Conservation (phyloP, 495 filamentous ascomycete species). For the Apodospora peruviana region DNA sequence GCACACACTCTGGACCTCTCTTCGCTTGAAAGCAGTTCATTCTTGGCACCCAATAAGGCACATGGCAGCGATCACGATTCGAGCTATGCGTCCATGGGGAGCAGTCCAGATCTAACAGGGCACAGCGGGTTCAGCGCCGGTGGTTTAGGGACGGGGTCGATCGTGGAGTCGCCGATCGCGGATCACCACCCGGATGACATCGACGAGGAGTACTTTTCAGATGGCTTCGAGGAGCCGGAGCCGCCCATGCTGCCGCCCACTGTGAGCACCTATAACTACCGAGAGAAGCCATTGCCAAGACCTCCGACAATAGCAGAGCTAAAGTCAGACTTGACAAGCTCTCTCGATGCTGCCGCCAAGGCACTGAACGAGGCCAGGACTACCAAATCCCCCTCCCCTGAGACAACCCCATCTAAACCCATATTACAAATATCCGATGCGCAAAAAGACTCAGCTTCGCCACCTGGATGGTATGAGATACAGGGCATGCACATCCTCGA, state of each 20-base stretch:
- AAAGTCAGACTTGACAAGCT: slow-evolving; percentile 63
- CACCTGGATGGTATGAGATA: slow-evolving; percentile 71
- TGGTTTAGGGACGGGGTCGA: slow-evolving; percentile 22
- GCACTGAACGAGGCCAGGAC: slow-evolving; percentile 49
- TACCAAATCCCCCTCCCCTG: slow-evolving; percentile 20
- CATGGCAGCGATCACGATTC: slow-evolving; percentile 44
- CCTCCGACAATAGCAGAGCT: slow-evolving; percentile 77
- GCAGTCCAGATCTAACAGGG: slow-evolving; percentile 45
- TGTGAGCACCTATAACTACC: slow-evolving; percentile 89
- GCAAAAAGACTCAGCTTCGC: slow-evolving; percentile 2
- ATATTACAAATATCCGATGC: neutral
- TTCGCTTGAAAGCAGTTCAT: slow-evolving; percentile 31
- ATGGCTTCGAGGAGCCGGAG: slow-evolving; percentile 55
- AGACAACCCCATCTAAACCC: neutral
- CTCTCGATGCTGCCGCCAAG: slow-evolving; percentile 60
- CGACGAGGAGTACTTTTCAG: slow-evolving; percentile 52
- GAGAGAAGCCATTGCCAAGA: slow-evolving; percentile 77
- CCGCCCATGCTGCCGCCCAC: slow-evolving; percentile 86
- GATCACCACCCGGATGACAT: slow-evolving; percentile 42
- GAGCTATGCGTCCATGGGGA: slow-evolving; percentile 51
- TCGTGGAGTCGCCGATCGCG: slow-evolving; percentile 55
- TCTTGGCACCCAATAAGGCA: slow-evolving; percentile 30
- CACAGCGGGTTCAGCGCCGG: slow-evolving; percentile 25
- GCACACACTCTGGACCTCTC: slow-evolving; percentile 43
- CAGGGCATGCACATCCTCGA: slow-evolving; percentile 90